Evolutionary conservation across 768 basidiomycete species (phyloP).

Genomic region (Phanerodontia chrysosporium): DNA sequence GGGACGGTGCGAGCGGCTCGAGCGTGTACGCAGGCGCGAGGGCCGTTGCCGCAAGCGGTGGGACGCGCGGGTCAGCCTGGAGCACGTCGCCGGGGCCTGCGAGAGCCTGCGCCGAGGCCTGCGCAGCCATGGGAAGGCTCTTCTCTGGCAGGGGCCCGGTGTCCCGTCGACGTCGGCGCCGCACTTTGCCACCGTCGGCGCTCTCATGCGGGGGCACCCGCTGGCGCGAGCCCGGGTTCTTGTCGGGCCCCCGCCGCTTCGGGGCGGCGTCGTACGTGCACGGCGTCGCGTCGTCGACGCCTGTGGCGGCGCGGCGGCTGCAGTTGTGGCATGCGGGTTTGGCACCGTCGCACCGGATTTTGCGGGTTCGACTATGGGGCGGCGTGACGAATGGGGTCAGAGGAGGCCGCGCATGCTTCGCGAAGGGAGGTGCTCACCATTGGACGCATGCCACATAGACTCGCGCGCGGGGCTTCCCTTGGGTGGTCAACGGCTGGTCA

Average conservation of each 20-base stretch:
- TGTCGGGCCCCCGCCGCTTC: slow-evolving; percentile 79
- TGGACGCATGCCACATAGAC: slow-evolving; percentile 79
- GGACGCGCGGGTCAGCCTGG: neutral
- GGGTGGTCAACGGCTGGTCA: slow-evolving; percentile 76
- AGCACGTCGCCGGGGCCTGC: neutral
- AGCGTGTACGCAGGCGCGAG: neutral
- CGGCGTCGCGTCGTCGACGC: slow-evolving; percentile 24
- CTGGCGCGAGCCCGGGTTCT: slow-evolving; percentile 74
- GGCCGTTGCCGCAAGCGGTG: neutral
- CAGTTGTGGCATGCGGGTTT: slow-evolving; percentile 78
- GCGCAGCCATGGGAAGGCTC: slow-evolving; percentile 6
- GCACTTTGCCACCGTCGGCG: slow-evolving; percentile 28
- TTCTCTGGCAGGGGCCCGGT: slow-evolving; percentile 3
- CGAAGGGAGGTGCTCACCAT: slow-evolving; percentile 44
- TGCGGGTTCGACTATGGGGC: slow-evolving; percentile 57
- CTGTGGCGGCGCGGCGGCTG: slow-evolving; percentile 34
- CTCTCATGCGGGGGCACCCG: slow-evolving; percentile 42
- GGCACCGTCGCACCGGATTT: slow-evolving; percentile 80
- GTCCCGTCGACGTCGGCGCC: slow-evolving; percentile 9
- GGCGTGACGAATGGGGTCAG: slow-evolving; percentile 14
- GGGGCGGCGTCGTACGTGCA: slow-evolving; percentile 70
- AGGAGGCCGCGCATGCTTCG: neutral
- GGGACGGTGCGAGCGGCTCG: neutral
- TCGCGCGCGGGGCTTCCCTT: slow-evolving; percentile 70
- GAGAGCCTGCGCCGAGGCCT: neutral